Percentiles rank a stretch among this genome's conserved stretches.
Conservation (phyloP, 164 flowering plant species). For the Tinospora cordifolia region DNA sequence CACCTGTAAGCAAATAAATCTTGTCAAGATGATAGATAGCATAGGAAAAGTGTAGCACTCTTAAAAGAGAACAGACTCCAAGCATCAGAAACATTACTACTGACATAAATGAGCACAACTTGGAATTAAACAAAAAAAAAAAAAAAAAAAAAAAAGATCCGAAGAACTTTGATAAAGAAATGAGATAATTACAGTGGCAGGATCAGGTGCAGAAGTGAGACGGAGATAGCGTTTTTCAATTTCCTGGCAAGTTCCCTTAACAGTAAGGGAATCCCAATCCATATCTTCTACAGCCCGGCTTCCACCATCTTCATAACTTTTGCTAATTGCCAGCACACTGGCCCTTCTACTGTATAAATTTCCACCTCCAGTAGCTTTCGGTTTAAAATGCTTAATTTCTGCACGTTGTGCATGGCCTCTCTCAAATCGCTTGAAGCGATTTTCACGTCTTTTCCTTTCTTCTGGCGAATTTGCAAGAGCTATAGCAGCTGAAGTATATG, state of each 20-base stretch:
- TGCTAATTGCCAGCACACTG: slow-evolving; percentile 55
- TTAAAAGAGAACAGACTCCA: neutral
- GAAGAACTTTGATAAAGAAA: slow-evolving; percentile 4
- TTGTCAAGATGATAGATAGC: neutral
- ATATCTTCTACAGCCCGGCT: slow-evolving; percentile 92
- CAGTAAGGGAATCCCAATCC: slow-evolving; percentile 94
- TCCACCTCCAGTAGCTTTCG: slow-evolving; percentile 45
- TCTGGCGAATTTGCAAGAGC: slow-evolving; percentile 75
- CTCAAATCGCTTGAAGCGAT: slow-evolving; percentile 84
- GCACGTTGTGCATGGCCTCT: slow-evolving; percentile 48
- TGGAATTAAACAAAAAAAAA: too few relatives aligned
- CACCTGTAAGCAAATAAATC: slow-evolving; percentile 46
- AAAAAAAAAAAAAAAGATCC: slow-evolving; percentile 1
- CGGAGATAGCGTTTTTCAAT: slow-evolving; percentile 96
- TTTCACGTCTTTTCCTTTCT: slow-evolving; percentile 82
- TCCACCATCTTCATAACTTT: slow-evolving; percentile 48
- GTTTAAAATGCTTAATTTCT: slow-evolving; percentile 35
- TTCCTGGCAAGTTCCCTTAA: slow-evolving; percentile 95
- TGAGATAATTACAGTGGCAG: slow-evolving; percentile 54
- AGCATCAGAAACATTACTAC: neutral
- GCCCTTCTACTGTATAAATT: slow-evolving; percentile 54
- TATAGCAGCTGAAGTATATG: slow-evolving; percentile 60
- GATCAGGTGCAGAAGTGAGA: slow-evolving; percentile 98
- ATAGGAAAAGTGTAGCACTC: too few relatives aligned
- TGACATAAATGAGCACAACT: neutral